These are phyloP conservation scores for Euphorbia celastroides DNA, from an alignment of 441 rosid genomes.

Conservation along the genomic window DNA sequence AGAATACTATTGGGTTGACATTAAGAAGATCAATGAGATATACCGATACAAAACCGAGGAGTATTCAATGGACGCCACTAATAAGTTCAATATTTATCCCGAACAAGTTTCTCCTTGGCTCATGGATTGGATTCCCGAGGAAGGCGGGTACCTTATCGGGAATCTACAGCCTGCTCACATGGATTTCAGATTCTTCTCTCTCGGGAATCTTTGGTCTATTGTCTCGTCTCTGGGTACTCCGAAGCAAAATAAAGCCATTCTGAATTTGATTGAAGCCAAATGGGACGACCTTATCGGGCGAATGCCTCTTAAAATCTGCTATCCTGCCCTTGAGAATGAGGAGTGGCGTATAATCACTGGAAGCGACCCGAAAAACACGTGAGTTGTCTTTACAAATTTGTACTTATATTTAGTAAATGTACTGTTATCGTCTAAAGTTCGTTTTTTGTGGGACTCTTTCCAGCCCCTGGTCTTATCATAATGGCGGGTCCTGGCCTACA, in stretches of 20 bases:
- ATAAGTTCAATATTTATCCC: conserved; percentile 94
- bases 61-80: conserved; percentile 79
- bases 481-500: conserved; percentile 97
- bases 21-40: conserved; percentile 78
- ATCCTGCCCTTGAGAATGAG: conserved; percentile 70
- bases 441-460: conserved; percentile 19
- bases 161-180: conserved; percentile 96
- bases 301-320: conserved; percentile 93
- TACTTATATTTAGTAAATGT: background rate
- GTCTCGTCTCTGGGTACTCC: conserved; percentile 79
- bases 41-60: conserved; percentile 93
- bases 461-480: conserved; percentile 99
- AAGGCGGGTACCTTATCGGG: conserved; percentile 71
- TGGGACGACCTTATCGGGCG: conserved; percentile 81
- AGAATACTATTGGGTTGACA: conserved; percentile 94
- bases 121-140: conserved; percentile 92
- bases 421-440: background rate
- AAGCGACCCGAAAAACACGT: conserved; percentile 96
- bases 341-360: conserved; percentile 95
- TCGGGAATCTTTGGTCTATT: conserved; percentile 87
- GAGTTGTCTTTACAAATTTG: conserved; percentile 15
- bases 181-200: conserved; percentile 96
- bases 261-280: conserved; percentile 69
- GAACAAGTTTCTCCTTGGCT: conserved; percentile 90
- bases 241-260: conserved; percentile 69